Conservation (phyloP, 352 stramenopile genomes). For the Phytophthora multivora region DNA sequence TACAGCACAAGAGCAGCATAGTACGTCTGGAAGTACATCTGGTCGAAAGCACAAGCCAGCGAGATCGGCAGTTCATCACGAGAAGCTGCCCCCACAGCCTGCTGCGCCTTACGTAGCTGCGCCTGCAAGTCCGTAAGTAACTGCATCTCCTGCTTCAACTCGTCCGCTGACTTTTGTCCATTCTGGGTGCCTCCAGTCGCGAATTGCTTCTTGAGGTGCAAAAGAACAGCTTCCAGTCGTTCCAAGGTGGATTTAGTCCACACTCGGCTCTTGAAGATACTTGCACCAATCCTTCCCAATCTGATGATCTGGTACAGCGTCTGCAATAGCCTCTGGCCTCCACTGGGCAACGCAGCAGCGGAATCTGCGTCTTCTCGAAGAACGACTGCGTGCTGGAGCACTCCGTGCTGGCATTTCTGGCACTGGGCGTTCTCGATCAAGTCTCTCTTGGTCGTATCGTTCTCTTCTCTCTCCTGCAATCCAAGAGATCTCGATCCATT, state of each 20-base stretch:
- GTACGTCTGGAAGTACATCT: slow-evolving; percentile 87
- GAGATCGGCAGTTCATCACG: slow-evolving; percentile 66
- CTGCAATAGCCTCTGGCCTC: slow-evolving; percentile 66
- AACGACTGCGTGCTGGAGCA: slow-evolving; percentile 67
- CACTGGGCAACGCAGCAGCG: slow-evolving; percentile 36
- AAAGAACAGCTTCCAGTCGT: slow-evolving; percentile 50
- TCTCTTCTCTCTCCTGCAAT: slow-evolving; percentile 24
- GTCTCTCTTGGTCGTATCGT: slow-evolving; percentile 31
- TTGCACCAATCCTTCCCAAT: slow-evolving; percentile 52
- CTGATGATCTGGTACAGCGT: slow-evolving; percentile 65
- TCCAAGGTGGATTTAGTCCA: slow-evolving; percentile 61
- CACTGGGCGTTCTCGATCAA: slow-evolving; percentile 47
- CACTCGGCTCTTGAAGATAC: slow-evolving; percentile 63
- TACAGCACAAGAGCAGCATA: slow-evolving; percentile 77
- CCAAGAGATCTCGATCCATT: slow-evolving; percentile 46
- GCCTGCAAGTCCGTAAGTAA: slow-evolving; percentile 57
- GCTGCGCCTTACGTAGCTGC: slow-evolving; percentile 53
- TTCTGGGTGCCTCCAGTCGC: slow-evolving; percentile 60
- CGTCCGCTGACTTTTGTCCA: slow-evolving; percentile 58
- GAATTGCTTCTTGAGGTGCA: slow-evolving; percentile 62
- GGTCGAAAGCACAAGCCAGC: slow-evolving; percentile 66
- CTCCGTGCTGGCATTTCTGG: slow-evolving; percentile 69
- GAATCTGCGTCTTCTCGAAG: slow-evolving; percentile 41
- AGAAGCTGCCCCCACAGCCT: slow-evolving; percentile 46
- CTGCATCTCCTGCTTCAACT: slow-evolving; percentile 61